Evolutionary conservation across 176 grass and related monocot genomes (phyloP).

Genomic region (Alloteropsis semialata): DNA sequence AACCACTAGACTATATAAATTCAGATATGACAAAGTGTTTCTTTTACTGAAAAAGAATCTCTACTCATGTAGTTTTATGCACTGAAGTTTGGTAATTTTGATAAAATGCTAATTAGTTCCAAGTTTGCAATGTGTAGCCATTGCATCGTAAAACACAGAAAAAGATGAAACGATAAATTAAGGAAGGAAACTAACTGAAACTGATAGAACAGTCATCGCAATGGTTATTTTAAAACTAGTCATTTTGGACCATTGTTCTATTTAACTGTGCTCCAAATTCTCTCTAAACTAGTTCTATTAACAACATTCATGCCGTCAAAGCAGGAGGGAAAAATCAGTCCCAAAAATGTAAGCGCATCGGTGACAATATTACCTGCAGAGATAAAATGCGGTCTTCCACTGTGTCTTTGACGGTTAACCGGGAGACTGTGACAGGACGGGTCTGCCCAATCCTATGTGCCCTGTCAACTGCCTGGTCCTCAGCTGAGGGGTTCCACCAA

Average conservation of each 20-base stretch:
- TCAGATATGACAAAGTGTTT: background rate
- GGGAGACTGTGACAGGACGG: constrained; percentile 57
- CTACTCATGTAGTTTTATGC: background rate
- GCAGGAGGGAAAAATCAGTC: background rate
- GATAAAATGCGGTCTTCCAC: constrained; percentile 65
- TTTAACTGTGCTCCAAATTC: background rate
- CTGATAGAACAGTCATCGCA: background rate
- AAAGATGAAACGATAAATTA: background rate
- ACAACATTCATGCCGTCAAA: background rate
- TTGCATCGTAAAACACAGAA: background rate
- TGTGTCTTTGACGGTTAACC: constrained; percentile 47
- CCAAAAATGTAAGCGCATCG: background rate
- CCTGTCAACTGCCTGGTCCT: constrained; percentile 60
- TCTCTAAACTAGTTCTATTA: background rate
- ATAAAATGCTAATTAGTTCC: background rate
- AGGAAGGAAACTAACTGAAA: background rate
- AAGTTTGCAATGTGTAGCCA: background rate
- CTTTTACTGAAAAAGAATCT: background rate
- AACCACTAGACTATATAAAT: background rate
- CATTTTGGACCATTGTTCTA: background rate
- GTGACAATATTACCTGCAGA: constrained; percentile 41
- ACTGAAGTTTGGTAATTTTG: background rate
- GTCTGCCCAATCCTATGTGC: constrained; percentile 60
- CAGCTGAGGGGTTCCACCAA: constrained; percentile 67
- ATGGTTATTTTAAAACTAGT: background rate